Conservation (phyloP, 2,329 filamentous ascomycete genomes). For the Thelonectria discophora region DNA sequence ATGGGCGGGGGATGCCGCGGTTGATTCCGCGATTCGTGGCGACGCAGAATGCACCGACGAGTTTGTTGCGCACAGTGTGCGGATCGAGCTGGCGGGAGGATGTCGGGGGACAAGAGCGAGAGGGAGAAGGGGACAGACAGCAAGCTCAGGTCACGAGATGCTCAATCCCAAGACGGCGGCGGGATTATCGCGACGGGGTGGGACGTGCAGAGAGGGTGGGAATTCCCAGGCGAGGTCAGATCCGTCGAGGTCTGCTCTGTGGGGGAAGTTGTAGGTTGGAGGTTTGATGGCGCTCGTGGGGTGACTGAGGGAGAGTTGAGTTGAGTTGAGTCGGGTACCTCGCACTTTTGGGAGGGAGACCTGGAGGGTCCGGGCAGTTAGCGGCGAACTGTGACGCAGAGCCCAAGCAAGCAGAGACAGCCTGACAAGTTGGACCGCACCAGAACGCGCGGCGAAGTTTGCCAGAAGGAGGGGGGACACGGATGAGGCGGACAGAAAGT, state of each 20-base stretch:
- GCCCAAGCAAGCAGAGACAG: neutral
- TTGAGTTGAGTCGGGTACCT: conserved; percentile 4
- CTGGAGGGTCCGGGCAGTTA: conserved; percentile 38
- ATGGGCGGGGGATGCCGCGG: conserved; percentile 16
- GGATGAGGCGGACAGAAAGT: conserved; percentile 18
- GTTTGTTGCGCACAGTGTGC: conserved; percentile 32
- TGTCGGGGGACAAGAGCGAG: conserved; percentile 25
- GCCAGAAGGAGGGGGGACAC: neutral
- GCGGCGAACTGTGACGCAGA: conserved; percentile 28
- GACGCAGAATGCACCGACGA: conserved; percentile 27
- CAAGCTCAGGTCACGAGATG: conserved; percentile 38
- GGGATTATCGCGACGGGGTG: conserved; percentile 27
- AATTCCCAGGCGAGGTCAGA: conserved; percentile 24
- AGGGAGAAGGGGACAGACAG: conserved; percentile 35
- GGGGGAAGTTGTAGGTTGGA: conserved; percentile 32
- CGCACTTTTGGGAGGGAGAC: conserved; percentile 7
- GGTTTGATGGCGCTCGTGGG: conserved; percentile 31
- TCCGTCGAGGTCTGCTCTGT: conserved; percentile 24
- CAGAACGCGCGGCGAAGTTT: conserved; percentile 19
- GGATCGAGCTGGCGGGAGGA: conserved; percentile 25
- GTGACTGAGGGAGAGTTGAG: conserved; percentile 25
- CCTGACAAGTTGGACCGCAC: neutral
- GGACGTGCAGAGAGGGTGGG: conserved; percentile 16
- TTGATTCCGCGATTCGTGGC: conserved; percentile 16
- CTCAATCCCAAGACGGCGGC: conserved; percentile 24